Conservation (phyloP, 1,284 basidiomycete genomes). For the Phylloboletellus chloephorus region DNA sequence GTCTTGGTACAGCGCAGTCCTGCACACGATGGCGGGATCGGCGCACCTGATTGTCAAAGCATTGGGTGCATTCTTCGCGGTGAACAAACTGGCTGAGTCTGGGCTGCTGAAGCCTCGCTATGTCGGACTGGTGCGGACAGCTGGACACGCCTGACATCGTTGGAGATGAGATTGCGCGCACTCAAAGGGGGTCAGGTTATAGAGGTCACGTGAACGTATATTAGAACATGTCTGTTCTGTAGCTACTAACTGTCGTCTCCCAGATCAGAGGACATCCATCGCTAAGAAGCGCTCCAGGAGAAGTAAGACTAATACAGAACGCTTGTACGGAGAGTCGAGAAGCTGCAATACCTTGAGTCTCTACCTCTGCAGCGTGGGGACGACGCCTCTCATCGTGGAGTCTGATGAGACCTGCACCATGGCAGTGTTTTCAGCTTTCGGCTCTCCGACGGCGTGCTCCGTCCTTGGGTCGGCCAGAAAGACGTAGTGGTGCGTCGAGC, state of each 20-base stretch:
- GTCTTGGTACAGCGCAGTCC: slow-evolving; percentile 5
- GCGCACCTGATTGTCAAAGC: slow-evolving; percentile 88
- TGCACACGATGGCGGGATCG: slow-evolving; percentile 10
- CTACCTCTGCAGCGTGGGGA: background rate
- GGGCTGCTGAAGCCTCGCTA: slow-evolving; percentile 31
- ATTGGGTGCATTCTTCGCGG: slow-evolving; percentile 90
- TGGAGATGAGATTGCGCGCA: background rate
- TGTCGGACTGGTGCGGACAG: slow-evolving; percentile 23
- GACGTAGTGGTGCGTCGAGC: slow-evolving; percentile 42
- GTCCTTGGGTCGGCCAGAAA: slow-evolving; percentile 49
- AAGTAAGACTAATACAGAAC: slow-evolving; percentile 24
- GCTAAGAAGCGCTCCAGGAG: slow-evolving; percentile 32
- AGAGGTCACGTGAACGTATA: background rate
- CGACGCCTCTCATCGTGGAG: slow-evolving; percentile 31
- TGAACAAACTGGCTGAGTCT: slow-evolving; percentile 58
- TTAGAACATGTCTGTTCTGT: background rate
- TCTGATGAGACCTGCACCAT: slow-evolving; percentile 31
- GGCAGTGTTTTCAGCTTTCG: slow-evolving; percentile 34
- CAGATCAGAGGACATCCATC: slow-evolving; percentile 27
- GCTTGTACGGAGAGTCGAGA: slow-evolving; percentile 35
- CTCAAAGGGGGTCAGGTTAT: background rate
- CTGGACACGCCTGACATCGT: slow-evolving; percentile 25
- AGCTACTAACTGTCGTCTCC: too few species aligned
- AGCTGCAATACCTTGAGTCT: slow-evolving; percentile 14
- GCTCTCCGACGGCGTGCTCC: slow-evolving; percentile 43